These are phyloP conservation scores for Ceratocystis albifundus DNA, from an alignment of 2,329 filamentous ascomycete genomes.

Conservation along the genomic window DNA sequence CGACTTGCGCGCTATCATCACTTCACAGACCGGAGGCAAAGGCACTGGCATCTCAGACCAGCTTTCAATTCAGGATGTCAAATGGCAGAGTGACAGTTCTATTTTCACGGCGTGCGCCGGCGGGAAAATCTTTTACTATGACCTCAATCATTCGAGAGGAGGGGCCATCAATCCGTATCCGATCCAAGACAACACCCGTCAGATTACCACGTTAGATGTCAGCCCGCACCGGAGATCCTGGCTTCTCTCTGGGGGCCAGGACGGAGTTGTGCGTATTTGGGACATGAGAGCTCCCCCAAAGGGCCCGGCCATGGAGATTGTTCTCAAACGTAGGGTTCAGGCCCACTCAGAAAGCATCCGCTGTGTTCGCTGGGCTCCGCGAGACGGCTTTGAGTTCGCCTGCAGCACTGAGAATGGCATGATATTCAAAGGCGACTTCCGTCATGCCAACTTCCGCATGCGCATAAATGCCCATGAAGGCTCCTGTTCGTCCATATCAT, in stretches of 20 bases:
- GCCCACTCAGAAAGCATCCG: constrained; percentile 46
- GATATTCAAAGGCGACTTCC: constrained; percentile 53
- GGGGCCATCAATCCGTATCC: constrained; percentile 40
- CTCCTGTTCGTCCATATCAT: constrained; percentile 48
- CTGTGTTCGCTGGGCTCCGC: constrained; percentile 55
- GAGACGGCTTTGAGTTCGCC: constrained; percentile 49
- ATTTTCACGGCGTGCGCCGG: constrained; percentile 53
- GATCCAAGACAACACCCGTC: constrained; percentile 49
- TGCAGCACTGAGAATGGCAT: constrained; percentile 52
- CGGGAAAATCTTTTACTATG: constrained; percentile 54
- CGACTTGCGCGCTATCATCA: constrained; percentile 47
- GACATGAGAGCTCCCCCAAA: constrained; percentile 44
- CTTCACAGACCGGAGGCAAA: constrained; percentile 36
- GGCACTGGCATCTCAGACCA: constrained; percentile 38
- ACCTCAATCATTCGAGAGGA: constrained; percentile 41
- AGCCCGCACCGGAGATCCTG: constrained; percentile 48
- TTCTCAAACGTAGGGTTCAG: constrained; percentile 38
- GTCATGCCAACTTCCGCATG: constrained; percentile 44
- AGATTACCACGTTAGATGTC: constrained; percentile 52
- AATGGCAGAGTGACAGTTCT: constrained; percentile 44
- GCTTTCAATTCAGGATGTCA: constrained; percentile 52
- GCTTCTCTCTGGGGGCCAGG: constrained; percentile 52
- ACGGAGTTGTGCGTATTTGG: constrained; percentile 51
- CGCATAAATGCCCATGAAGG: constrained; percentile 52
- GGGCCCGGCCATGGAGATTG: constrained; percentile 39